Base-by-base conservation (phyloP, 805 yeast genomes). In the Kluyveromyces lactis region DNA sequence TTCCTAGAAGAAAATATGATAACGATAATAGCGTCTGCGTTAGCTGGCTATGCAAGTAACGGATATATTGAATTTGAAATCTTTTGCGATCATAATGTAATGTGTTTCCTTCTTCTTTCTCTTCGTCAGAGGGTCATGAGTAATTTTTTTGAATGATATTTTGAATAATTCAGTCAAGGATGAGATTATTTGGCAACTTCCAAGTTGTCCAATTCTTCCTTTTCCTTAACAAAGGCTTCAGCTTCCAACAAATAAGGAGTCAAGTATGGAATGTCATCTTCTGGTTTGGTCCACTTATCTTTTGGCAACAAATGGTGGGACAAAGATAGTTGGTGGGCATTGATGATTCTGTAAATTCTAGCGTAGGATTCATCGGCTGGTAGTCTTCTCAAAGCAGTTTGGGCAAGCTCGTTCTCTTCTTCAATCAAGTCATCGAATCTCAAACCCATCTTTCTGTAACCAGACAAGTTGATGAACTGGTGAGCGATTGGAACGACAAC, bases 401-500 rank as follows among this genome's bases (percentile, higher is more conserved):
- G 90, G 68, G 82, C 75, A 40, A 77, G 68, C 55, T 89, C 89
- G 62, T 71, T 81, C 71, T 92, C 98, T 69, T 92, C 98, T 50
- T 73, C 66, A 48, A 90, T 63, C 57, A 90, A 68, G 66, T 92
- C 98, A 62, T 90, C 92, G 58, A 82, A 79, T 67, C 82, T 86
- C 56, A 92, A 75, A 40, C 98, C 98, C 70, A 92, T 66, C 65
- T 87, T 77, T 73, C 97, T 84, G 84, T 92, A 92, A 44, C 97
- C 97, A 42, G 95, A 73, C 49, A 74, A 72, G 50, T 79, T 69
- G 51, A 75, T 69, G 67, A 81, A 89, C 52, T 76, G 69, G 58
- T 79, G 75, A 34, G 97, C 83, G 29, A 81, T 72, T 49, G 98
- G 97, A 24, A 81, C 73, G 48, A 84, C 71, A 50, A 89, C 63